Percentiles rank a stretch among this genome's conserved stretches.
Conservation (phyloP, 306 rosid species). For the Hylodesmum podocarpum region DNA sequence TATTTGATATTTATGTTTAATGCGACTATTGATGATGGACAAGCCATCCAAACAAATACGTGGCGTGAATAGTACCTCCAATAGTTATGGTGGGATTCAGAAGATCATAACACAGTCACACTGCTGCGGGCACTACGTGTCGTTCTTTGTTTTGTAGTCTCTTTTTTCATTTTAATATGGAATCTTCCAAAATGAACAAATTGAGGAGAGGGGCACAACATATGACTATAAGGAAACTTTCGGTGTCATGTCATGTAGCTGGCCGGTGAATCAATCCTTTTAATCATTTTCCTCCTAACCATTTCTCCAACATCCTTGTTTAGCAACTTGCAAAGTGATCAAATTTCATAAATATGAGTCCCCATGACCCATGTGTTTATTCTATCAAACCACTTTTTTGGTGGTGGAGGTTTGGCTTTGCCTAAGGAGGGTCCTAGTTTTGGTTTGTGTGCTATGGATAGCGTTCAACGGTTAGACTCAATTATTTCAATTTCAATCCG, state of each 20-base stretch:
- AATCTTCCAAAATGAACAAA: constrained; percentile 24
- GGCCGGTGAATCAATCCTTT: background rate
- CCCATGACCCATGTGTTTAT: constrained; percentile 23
- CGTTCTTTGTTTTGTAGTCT: background rate
- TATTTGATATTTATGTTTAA: background rate
- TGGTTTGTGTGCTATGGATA: background rate
- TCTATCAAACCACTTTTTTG: background rate
- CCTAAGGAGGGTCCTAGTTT: constrained; percentile 16
- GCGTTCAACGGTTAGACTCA: background rate
- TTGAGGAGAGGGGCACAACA: background rate
- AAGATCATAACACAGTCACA: background rate
- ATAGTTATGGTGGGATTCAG: too few species aligned
- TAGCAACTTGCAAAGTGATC: constrained; percentile 4
- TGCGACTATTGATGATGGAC: background rate
- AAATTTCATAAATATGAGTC: constrained; percentile 8
- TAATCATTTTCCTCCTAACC: background rate
- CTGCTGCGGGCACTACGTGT: constrained; percentile 17
- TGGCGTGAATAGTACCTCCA: background rate
- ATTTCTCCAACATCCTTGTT: constrained; percentile 9
- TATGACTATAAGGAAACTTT: constrained; percentile 1
- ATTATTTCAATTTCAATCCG: background rate
- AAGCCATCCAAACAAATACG: background rate
- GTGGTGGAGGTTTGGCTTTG: constrained; percentile 23
- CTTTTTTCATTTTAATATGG: background rate
- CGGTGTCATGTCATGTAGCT: constrained; percentile 28